Conservation (phyloP, 306 rosid species). For the Trifolium fragiferum region DNA sequence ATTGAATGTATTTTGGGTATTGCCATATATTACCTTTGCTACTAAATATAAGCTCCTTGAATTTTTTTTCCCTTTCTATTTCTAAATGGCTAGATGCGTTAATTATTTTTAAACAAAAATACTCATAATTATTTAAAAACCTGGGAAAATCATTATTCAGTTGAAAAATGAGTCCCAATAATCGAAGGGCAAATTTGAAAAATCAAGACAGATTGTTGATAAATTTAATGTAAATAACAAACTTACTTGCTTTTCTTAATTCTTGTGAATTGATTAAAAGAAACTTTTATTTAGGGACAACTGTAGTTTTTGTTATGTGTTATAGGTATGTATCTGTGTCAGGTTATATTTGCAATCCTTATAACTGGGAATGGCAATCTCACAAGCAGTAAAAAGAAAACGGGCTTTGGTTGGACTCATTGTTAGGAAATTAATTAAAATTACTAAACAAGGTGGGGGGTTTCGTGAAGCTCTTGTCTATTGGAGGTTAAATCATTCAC, state of each 20-base stretch:
- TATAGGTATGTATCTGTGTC: neutral
- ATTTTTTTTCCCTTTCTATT: neutral
- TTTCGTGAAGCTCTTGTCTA: conserved; percentile 15
- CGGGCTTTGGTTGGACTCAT: conserved; percentile 36
- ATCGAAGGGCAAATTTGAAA: neutral
- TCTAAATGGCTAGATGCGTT: neutral
- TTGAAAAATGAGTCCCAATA: neutral
- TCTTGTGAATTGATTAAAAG: neutral
- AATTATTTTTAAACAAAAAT: neutral
- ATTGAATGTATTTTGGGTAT: conserved; percentile 14
- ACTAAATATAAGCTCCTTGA: neutral
- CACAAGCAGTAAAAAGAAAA: conserved; percentile 19
- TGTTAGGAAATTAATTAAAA: conserved; percentile 14
- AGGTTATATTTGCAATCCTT: conserved; percentile 20
- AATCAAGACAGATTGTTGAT: neutral
- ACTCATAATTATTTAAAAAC: neutral
- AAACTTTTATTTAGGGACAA: neutral
- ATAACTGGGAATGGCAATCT: conserved; percentile 18
- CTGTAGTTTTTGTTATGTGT: neutral
- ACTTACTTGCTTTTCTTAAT: neutral
- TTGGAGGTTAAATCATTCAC: conserved; percentile 17
- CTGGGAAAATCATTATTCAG: neutral
- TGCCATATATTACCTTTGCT: neutral
- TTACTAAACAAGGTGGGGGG: conserved; percentile 11
- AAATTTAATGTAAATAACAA: neutral